Base-by-base conservation (phyloP, 371 early-diverging fungal species). In the Syncephalastrum sp. region DNA sequence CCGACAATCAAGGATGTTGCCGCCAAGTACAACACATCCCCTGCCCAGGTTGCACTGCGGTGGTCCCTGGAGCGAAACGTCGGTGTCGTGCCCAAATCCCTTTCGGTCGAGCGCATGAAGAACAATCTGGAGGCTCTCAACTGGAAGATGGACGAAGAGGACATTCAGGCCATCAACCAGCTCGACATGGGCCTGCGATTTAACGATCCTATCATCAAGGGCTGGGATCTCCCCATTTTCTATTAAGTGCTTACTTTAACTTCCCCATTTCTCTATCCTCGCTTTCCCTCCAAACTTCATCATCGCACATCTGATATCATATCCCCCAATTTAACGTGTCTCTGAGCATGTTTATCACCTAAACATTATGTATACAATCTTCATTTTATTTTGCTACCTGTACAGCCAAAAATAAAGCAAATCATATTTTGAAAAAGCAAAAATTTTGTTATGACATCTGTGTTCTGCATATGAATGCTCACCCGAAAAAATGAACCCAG, bases 81-180 rank as follows among this genome's bases (percentile, higher is more conserved):
- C 53, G 81, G 72, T 12, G 83, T 87, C 27, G 84, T 91, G 19
- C 91, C 91, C 44, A 91, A 89, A 67, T 81, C 77, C 58, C 63
- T 69, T 4, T 67, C 78, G 29, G 60, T 69, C 7, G 64, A 64
- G 3, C 71, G 88, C 49, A 73, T 91, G 72, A 67, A 77, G 57
- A 43, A 29, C n/a, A 77, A 77, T 52, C 60, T 74, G 43, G 68
- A 77, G 4, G 53, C 65, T 13, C 56, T 72, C 14, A 56, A 62
- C 42, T 61, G 64, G 59, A 49, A 67, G 29, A 60, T 69, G 60
- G 67, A 74, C 56, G 63, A 68, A 17, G 67, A 67, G 33, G 76
- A 76, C 42, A 53, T 67, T 7, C 60, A 63, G 25, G 67, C 67
- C 42, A 69, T 69, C 29, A 64, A 61, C 42, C 45, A 59, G 23